Evolutionary conservation across 2,329 filamentous ascomycete genomes (phyloP).

Genomic region (Ceratocystis ficicola): DNA sequence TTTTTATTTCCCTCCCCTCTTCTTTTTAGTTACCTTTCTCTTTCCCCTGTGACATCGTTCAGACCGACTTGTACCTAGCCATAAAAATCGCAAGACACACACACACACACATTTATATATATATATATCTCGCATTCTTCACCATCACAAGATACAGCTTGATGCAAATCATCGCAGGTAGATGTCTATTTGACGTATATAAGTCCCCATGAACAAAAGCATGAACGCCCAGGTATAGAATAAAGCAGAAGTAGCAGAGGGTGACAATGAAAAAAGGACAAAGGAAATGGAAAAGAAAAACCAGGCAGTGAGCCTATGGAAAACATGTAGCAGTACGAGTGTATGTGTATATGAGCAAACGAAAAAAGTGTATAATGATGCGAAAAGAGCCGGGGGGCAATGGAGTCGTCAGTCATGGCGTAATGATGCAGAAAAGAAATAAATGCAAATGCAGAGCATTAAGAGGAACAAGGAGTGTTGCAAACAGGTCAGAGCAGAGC

Average conservation of each 20-base stretch:
- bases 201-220: neutral
- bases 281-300: neutral
- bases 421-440: slow-evolving; percentile 1
- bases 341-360: slow-evolving; percentile 7
- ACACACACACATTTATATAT: neutral
- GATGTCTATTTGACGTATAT: slow-evolving; percentile 3
- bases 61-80: neutral
- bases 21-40: neutral
- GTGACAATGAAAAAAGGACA: neutral
- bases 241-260: neutral
- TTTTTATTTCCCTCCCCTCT: neutral
- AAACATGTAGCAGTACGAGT: neutral
- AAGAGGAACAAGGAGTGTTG: neutral
- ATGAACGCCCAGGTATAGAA: slow-evolving; percentile 2
- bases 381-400: neutral
- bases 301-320: slow-evolving; percentile 10
- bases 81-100: neutral
- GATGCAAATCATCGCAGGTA: no score
- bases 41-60: neutral
- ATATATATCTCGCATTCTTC: neutral
- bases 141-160: neutral
- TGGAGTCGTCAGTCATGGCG: neutral
- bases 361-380: slow-evolving; percentile 12
- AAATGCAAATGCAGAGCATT: neutral
- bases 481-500: neutral